phyloP scores from a whole-genome alignment of 1,284 basidiomycete genomes.

The Rhodotorula sp. region DNA sequence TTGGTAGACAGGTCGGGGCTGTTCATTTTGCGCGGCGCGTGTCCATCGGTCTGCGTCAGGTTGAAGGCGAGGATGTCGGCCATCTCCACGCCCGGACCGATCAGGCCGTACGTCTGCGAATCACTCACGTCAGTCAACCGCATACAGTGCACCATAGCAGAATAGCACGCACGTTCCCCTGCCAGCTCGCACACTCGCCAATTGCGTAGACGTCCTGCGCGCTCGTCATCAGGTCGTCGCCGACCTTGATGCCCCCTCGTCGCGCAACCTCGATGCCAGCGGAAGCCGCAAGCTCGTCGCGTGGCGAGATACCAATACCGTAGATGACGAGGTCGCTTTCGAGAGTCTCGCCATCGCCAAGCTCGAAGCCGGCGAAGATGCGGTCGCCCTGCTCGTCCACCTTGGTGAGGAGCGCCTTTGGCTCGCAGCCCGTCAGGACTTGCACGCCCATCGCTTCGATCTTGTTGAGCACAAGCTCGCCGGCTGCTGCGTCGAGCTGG shows the following conservation, averaged over 20 bases:
- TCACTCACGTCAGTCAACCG: too few species aligned
- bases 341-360: slow-evolving; percentile 56
- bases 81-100: slow-evolving; percentile 73
- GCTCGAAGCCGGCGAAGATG: slow-evolving; percentile 57
- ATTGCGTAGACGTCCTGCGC: slow-evolving; percentile 67
- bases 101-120: slow-evolving; percentile 62
- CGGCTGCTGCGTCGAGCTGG: slow-evolving; percentile 69
- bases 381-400: slow-evolving; percentile 51
- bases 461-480: slow-evolving; percentile 67
- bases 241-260: slow-evolving; percentile 64
- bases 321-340: slow-evolving; percentile 62
- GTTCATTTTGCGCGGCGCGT: slow-evolving; percentile 62
- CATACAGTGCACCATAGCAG: accelerated
- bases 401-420: slow-evolving; percentile 54
- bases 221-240: slow-evolving; percentile 62
- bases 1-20: slow-evolving; percentile 65
- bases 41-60: slow-evolving; percentile 57
- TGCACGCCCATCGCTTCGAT: slow-evolving; percentile 68
- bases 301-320: slow-evolving; percentile 68
- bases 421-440: slow-evolving; percentile 60
- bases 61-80: slow-evolving; percentile 74
- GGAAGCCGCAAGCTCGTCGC: slow-evolving; percentile 65
- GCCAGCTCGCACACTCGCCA: slow-evolving; percentile 73
- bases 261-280: slow-evolving; percentile 59
- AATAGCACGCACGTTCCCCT: slow-evolving; percentile 53